Evolutionary conservation across 768 basidiomycete genomes (phyloP).

Genomic region (Albatrellus ellisii): DNA sequence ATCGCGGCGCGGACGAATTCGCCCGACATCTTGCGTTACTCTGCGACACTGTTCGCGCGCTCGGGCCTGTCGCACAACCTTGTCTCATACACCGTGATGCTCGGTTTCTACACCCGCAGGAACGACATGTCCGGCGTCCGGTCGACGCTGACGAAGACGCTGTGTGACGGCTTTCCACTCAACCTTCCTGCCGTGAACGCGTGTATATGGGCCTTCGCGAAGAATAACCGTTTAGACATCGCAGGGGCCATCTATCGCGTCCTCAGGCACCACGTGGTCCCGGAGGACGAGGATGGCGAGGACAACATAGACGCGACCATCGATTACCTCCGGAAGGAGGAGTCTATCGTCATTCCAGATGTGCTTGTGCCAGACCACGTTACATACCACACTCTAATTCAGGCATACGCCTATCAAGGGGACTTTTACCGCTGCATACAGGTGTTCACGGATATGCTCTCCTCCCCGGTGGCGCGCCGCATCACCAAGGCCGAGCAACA

Average conservation of each 20-base stretch:
- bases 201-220: constrained; percentile 56
- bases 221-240: constrained; percentile 37
- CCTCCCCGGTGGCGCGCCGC: constrained; percentile 19
- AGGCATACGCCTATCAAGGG: constrained; percentile 59
- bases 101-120: constrained; percentile 39
- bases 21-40: constrained; percentile 14
- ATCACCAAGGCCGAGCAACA: constrained; percentile 16
- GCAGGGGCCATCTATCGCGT: constrained; percentile 49
- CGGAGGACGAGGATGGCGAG: constrained; percentile 22
- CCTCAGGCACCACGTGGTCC: constrained; percentile 38
- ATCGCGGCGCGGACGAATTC: constrained; percentile 44
- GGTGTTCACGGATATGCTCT: constrained; percentile 58
- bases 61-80: constrained; percentile 46
- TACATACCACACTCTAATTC: constrained; percentile 60
- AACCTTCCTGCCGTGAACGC: constrained; percentile 58
- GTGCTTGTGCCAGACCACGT: constrained; percentile 42
- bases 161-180: constrained; percentile 34
- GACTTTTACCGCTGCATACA: constrained; percentile 40
- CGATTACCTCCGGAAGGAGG: constrained; percentile 25
- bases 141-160: constrained; percentile 38
- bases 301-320: constrained; percentile 19
- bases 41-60: constrained; percentile 30
- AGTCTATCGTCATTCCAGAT: constrained; percentile 31
- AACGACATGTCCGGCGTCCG: constrained; percentile 41
- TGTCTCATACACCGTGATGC: constrained; percentile 45